These are phyloP conservation scores for Lachnellula occidentalis DNA, from an alignment of 2,329 filamentous ascomycete species.

Conservation along the genomic window DNA sequence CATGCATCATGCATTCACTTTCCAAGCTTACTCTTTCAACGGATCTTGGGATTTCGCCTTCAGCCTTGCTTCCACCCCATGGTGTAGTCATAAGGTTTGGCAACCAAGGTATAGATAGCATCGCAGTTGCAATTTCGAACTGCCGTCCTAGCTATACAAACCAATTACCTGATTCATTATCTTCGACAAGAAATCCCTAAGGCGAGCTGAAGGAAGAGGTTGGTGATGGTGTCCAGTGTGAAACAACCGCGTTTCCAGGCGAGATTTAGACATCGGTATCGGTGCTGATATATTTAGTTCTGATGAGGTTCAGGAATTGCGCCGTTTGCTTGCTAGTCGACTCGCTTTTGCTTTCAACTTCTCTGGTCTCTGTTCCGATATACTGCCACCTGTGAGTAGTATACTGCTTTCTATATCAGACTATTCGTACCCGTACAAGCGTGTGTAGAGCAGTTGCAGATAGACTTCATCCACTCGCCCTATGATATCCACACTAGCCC, in stretches of 20 bases:
- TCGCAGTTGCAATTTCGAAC: neutral
- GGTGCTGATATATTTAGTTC: conserved; percentile 42
- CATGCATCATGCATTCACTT: too few species aligned
- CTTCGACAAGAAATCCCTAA: conserved; percentile 45
- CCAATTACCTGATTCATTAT: conserved; percentile 34
- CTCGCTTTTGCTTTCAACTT: conserved; percentile 44
- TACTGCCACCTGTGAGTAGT: conserved; percentile 36
- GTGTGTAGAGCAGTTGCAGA: too few species aligned
- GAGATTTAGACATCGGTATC: conserved; percentile 40
- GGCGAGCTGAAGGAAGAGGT: conserved; percentile 46
- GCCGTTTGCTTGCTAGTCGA: conserved; percentile 44
- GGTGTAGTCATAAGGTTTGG: neutral
- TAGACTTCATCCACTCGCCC: too few species aligned
- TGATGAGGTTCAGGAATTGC: conserved; percentile 44
- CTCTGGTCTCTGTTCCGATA: conserved; percentile 46
- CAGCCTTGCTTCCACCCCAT: conserved; percentile 3
- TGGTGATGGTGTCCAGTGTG: conserved; percentile 48
- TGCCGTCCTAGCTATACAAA: neutral
- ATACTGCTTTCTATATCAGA: too few species aligned
- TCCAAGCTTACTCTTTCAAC: too few species aligned
- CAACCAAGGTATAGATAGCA: neutral
- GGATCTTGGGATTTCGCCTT: neutral
- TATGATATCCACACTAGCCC: too few species aligned
- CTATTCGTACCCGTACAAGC: too few species aligned
- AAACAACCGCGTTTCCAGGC: conserved; percentile 47